These are phyloP conservation scores for Thielaviopsis punctulata DNA, from an alignment of 2,329 filamentous ascomycete species.

Conservation along the genomic window DNA sequence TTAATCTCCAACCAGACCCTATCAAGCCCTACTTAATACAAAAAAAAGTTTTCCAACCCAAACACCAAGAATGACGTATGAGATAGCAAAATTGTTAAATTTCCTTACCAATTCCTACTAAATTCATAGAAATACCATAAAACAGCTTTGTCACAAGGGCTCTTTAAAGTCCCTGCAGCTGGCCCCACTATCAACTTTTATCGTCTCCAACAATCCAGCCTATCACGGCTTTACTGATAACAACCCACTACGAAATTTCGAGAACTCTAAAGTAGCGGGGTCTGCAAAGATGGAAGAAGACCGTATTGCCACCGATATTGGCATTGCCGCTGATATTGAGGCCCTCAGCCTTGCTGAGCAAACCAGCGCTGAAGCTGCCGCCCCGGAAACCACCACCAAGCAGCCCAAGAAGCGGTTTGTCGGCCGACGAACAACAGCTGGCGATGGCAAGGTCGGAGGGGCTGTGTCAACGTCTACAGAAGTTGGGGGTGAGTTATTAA, in stretches of 20 bases:
- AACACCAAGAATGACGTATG: too few relatives aligned
- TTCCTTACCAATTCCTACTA: too few relatives aligned
- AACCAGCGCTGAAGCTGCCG: not conserved
- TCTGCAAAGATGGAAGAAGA: constrained; percentile 54
- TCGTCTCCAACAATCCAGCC: not conserved
- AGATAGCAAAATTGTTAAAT: too few relatives aligned
- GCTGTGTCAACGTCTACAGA: constrained; percentile 8
- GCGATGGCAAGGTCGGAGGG: constrained; percentile 23
- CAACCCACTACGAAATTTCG: not conserved
- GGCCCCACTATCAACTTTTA: constrained; percentile 11
- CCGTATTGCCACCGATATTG: constrained; percentile 50
- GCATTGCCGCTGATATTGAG: constrained; percentile 49
- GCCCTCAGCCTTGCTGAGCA: constrained; percentile 18
- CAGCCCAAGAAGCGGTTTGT: constrained; percentile 89
- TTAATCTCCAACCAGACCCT: not conserved
- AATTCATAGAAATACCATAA: too few relatives aligned
- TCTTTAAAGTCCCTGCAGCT: constrained; percentile 6
- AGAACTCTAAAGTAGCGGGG: not conserved
- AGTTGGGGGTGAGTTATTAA: constrained; percentile 5
- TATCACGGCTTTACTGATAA: constrained; percentile 4
- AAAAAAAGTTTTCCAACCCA: too few relatives aligned
- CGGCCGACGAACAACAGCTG: constrained; percentile 58
- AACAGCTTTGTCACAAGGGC: not conserved
- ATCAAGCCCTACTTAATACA: not conserved
- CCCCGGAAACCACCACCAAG: constrained; percentile 21